Base-by-base conservation (phyloP, 768 basidiomycete species). In the Hypsizygus marmoreus region DNA sequence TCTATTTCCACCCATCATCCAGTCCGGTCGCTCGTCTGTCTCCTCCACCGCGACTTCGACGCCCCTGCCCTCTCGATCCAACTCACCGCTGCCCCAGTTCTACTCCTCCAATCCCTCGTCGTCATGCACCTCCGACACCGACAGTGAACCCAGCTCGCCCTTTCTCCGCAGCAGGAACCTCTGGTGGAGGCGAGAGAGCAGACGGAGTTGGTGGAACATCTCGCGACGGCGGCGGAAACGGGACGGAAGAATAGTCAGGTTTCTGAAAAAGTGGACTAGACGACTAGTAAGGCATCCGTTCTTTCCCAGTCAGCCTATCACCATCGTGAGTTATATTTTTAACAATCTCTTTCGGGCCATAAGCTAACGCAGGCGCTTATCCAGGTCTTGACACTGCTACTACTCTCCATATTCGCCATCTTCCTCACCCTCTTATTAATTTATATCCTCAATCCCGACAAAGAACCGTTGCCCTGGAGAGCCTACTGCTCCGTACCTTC, bases 361-460 rank as follows among this genome's bases (percentile, higher is more conserved):
- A n/a, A n/a, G n/a, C 43, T 48, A 26, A 40, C 43, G 45, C 31
- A n/a, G n/a, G n/a, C n/a, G n/a, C n/a, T n/a, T n/a, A 8, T 38
- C 25, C 46, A 87, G 86, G 69, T 88, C 53, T 74, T 89, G 46
- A 75, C 85, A 22, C 73, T 91, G 56, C 75, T 94, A 50, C 71
- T 93, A 43, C 78, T 95, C 58, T 84, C 85, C 41, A 72, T 84
- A 51, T 85, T 97, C 63, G 88, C 88, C 42, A 82, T 91, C 49
- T 82, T 83, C 49, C 74, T 95, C 57, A 95, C 94, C 23, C 80
- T 94, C 49, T 73, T 91, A 44, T 77, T 97, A 67, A 93, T 93
- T 60, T 88, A 97, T 67, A 79, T 95, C 50, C 79, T 97, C 61
- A 95, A 97, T 63, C 95, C 94, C 47, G 95, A 98, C 76, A 97